phyloP scores from a whole-genome alignment of 441 rosid species.

The Gossypium davidsonii region DNA sequence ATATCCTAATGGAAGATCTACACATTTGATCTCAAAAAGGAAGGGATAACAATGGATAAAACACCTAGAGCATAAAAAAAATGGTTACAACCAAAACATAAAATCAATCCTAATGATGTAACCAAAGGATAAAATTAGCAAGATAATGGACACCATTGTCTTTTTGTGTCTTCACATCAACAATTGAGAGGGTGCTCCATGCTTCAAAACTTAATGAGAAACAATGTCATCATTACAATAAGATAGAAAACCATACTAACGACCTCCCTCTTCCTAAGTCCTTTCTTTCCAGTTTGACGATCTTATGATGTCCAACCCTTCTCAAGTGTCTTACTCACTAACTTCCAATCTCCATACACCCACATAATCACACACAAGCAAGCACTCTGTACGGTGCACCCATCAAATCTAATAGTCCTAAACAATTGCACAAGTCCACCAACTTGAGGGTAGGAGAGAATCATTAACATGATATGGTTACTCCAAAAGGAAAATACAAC shows the following conservation, averaged over 20 bases:
- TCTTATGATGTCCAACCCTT: background rate
- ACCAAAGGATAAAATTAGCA: background rate
- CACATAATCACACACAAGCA: background rate
- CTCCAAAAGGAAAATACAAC: background rate
- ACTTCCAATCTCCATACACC: background rate
- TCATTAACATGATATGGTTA: background rate
- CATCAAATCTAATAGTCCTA: background rate
- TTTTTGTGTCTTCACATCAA: background rate
- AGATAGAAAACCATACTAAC: background rate
- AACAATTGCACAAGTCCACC: background rate
- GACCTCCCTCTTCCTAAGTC: background rate
- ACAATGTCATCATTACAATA: background rate
- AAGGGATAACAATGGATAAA: background rate
- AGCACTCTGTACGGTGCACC: background rate
- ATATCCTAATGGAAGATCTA: background rate
- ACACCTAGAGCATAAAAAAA: background rate
- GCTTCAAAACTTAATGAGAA: background rate
- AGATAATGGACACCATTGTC: background rate
- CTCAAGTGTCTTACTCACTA: background rate
- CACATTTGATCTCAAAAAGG: background rate
- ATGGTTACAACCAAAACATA: background rate
- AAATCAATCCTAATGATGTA: background rate
- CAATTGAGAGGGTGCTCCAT: background rate
- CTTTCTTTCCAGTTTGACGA: background rate
- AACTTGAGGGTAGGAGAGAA: background rate